phyloP scores from a whole-genome alignment of 164 flowering plant genomes.

The Sextonia rubra region DNA sequence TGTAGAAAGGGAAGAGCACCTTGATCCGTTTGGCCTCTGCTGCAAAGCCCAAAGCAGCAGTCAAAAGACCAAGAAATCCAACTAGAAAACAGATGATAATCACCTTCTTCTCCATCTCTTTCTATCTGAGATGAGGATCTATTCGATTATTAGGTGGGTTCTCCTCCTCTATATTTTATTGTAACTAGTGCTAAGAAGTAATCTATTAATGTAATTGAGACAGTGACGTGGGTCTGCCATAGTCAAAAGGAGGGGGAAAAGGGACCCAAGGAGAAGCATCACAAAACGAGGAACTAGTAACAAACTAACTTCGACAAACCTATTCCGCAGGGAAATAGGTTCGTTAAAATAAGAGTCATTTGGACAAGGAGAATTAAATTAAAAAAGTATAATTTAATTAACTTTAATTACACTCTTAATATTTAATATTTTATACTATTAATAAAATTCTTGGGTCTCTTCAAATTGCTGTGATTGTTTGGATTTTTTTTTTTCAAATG shows the following conservation, averaged over 20 bases:
- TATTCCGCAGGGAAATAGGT: too few relatives aligned
- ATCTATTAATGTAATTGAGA: neutral
- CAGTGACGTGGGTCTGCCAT: neutral
- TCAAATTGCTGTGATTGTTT: too few relatives aligned
- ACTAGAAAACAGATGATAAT: constrained; percentile 43
- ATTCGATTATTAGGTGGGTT: neutral
- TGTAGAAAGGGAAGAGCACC: constrained; percentile 27
- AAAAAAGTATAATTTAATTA: too few relatives aligned
- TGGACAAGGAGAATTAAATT: too few relatives aligned
- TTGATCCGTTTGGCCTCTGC: constrained; percentile 79
- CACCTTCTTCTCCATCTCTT: constrained; percentile 52
- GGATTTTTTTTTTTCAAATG: too few relatives aligned
- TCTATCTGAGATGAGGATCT: neutral
- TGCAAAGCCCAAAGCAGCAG: constrained; percentile 70
- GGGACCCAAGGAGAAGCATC: neutral
- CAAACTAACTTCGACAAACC: too few relatives aligned
- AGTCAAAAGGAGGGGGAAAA: neutral
- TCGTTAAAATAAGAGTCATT: too few relatives aligned
- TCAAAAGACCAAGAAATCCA: constrained; percentile 60
- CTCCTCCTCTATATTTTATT: neutral
- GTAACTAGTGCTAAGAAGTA: neutral
- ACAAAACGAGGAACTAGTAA: too few relatives aligned
- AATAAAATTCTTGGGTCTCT: too few relatives aligned
- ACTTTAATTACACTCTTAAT: too few relatives aligned
- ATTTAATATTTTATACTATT: too few relatives aligned